Percentiles rank a stretch among this genome's conserved stretches.
phyloP scores from a whole-genome alignment of 2,329 filamentous ascomycete genomes.

The Fusarium sp. region DNA sequence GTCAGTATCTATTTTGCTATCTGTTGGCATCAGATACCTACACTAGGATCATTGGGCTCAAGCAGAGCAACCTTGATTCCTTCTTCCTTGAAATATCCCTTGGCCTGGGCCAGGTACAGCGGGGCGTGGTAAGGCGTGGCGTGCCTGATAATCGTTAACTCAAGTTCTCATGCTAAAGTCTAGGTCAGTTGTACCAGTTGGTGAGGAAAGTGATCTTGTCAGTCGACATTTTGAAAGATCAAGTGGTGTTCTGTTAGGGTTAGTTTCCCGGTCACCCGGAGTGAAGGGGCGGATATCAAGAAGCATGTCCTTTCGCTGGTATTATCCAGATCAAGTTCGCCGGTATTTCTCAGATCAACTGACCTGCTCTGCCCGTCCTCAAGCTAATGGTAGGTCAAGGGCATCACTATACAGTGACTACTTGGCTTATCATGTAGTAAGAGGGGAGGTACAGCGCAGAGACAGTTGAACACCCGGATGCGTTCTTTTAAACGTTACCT shows the following conservation, averaged over 20 bases:
- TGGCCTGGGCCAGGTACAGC: constrained; percentile 80
- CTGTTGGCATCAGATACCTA: constrained; percentile 58
- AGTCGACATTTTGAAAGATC: constrained; percentile 75
- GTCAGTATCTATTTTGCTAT: too few relatives aligned
- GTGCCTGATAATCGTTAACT: constrained; percentile 68
- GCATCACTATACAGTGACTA: not conserved
- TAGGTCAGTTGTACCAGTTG: constrained; percentile 72
- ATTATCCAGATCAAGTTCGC: constrained; percentile 90
- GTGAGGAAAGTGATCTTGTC: constrained; percentile 88
- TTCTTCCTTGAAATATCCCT: constrained; percentile 80
- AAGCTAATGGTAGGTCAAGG: not conserved
- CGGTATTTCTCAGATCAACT: constrained; percentile 80
- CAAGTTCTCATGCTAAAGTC: constrained; percentile 24
- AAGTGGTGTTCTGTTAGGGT: constrained; percentile 60
- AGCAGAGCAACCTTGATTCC: constrained; percentile 82
- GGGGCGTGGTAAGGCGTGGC: constrained; percentile 85
- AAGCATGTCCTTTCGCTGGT: constrained; percentile 90
- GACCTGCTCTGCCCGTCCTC: constrained; percentile 45
- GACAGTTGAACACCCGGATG: constrained; percentile 60
- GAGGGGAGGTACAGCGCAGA: constrained; percentile 27
- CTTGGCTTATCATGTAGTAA: not conserved
- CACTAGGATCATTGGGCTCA: constrained; percentile 82
- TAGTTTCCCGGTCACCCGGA: constrained; percentile 57
- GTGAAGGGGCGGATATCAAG: constrained; percentile 58
- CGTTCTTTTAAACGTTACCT: constrained; percentile 62